These are phyloP conservation scores for Vinca minor DNA, from an alignment of 257 asterid species.

Conservation along the genomic window DNA sequence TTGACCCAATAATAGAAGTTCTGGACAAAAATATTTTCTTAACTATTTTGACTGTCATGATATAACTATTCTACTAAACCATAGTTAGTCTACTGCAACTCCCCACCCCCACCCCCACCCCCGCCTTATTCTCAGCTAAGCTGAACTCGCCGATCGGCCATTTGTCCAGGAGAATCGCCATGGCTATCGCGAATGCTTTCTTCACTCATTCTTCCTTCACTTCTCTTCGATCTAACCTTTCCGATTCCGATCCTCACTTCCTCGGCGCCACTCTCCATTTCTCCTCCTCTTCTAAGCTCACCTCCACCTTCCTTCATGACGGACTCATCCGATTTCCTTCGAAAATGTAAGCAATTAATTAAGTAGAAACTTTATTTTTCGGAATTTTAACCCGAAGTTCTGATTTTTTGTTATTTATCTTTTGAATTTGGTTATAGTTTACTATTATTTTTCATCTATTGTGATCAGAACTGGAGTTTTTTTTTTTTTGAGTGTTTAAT, in stretches of 20 bases:
- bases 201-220: conserved; percentile 28
- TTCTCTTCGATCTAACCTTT: conserved; percentile 26
- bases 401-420: neutral
- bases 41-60: too few relatives aligned
- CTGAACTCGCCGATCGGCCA: too few relatives aligned
- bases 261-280: conserved; percentile 16
- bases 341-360: conserved; percentile 27
- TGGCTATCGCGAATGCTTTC: conserved; percentile 53
- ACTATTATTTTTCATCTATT: neutral
- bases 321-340: conserved; percentile 4
- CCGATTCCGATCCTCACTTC: conserved; percentile 18
- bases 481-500: neutral
- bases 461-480: neutral
- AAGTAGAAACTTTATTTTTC: neutral
- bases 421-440: neutral
- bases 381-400: neutral
- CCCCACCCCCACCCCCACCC: too few relatives aligned
- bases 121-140: too few relatives aligned
- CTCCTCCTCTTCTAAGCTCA: conserved; percentile 17
- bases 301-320: conserved; percentile 5
- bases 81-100: too few relatives aligned
- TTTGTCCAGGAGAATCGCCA: too few relatives aligned
- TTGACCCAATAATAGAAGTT: too few relatives aligned
- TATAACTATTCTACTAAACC: too few relatives aligned
- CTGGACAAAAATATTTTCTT: too few relatives aligned